Evolutionary conservation across 148 eudicot genomes (phyloP).

Genomic region (Rhododendron molle): DNA sequence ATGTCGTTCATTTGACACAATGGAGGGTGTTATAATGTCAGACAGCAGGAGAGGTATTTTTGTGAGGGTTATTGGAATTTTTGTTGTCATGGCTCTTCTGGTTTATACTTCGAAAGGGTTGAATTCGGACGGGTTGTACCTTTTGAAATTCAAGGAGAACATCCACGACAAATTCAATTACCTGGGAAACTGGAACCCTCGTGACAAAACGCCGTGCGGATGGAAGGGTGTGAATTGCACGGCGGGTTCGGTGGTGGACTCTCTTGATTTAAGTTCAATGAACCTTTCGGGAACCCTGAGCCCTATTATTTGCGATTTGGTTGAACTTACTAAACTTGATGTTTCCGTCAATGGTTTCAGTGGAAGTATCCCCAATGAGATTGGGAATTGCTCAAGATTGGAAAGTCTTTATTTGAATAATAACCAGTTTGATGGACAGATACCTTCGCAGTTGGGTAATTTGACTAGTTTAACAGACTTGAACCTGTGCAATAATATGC

Average conservation of each 20-base stretch:
- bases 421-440: constrained; percentile 58
- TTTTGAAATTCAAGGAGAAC: constrained; percentile 56
- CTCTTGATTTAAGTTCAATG: constrained; percentile 53
- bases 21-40: constrained; percentile 38
- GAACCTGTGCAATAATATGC: constrained; percentile 78
- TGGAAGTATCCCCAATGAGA: constrained; percentile 61
- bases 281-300: constrained; percentile 74
- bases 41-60: constrained; percentile 23
- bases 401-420: constrained; percentile 50
- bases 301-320: constrained; percentile 62
- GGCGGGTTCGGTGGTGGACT: constrained; percentile 35
- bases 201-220: constrained; percentile 68
- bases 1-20: constrained; percentile 9
- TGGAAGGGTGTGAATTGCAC: constrained; percentile 87
- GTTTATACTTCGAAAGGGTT: constrained; percentile 48
- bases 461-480: constrained; percentile 50
- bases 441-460: constrained; percentile 65
- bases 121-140: constrained; percentile 70
- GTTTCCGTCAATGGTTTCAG: constrained; percentile 50
- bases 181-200: constrained; percentile 57
- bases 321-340: constrained; percentile 39
- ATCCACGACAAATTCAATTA: constrained; percentile 39
- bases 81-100: constrained; percentile 24
- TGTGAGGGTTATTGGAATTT: constrained; percentile 31
- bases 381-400: constrained; percentile 57